Conservation (phyloP, 2,329 filamentous ascomycete genomes). For the Emydomyces testavorans region DNA sequence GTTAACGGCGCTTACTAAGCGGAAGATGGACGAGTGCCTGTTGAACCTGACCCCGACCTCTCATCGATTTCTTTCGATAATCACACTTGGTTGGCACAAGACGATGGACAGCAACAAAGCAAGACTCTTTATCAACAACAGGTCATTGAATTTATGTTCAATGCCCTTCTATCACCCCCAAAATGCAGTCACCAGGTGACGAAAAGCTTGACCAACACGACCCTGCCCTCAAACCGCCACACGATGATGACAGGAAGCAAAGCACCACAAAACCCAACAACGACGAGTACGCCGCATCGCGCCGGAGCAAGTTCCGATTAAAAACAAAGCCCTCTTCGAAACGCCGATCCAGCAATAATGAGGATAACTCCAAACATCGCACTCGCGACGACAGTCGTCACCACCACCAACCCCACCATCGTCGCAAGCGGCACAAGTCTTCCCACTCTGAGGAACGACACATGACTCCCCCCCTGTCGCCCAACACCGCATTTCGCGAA, state of each 20-base stretch:
- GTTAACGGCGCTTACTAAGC: no score
- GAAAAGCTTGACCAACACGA: neutral
- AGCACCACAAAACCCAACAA: neutral
- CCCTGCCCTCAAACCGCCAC: neutral
- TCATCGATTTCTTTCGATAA: no score
- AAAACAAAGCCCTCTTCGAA: constrained; percentile 19
- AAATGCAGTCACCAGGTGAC: neutral
- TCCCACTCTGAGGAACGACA: constrained; percentile 9
- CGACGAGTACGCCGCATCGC: constrained; percentile 16
- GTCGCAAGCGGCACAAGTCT: constrained; percentile 22
- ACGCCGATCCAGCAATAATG: constrained; percentile 10
- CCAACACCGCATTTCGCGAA: constrained; percentile 73
- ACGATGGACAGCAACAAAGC: no score
- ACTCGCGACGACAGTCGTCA: constrained; percentile 19
- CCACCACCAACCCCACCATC: constrained; percentile 14
- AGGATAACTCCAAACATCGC: constrained; percentile 14
- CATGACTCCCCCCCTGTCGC: constrained; percentile 39
- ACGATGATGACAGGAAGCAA: neutral
- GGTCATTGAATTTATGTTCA: neutral
- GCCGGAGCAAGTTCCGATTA: constrained; percentile 26
- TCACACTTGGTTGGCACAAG: no score
- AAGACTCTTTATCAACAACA: no score
- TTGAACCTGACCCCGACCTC: no score
- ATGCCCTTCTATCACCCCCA: neutral
- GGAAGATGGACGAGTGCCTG: no score